A percentile compares a stretch with the other conserved stretches of the same genome.
Conservation (phyloP, 2,329 filamentous ascomycete genomes). For the Aureobasidium namibiae region DNA sequence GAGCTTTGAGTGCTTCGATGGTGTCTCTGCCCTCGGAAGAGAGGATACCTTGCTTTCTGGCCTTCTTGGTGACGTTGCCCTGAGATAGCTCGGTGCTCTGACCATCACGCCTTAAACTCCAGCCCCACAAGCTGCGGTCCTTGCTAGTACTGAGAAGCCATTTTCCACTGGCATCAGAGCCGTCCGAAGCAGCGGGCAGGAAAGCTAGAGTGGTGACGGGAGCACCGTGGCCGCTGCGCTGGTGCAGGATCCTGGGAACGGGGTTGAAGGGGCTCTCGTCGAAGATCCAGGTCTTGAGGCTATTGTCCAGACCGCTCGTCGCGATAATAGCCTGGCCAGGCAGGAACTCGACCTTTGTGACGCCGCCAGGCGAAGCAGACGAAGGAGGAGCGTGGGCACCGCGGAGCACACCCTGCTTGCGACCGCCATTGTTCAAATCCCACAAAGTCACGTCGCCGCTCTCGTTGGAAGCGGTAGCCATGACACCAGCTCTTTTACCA, state of each 20-base stretch:
- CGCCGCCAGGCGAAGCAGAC: conserved; percentile 66
- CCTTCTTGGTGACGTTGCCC: conserved; percentile 77
- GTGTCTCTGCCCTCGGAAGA: conserved; percentile 25
- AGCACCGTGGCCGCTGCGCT: conserved; percentile 79
- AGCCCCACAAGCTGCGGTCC: conserved; percentile 91
- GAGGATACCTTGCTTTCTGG: conserved; percentile 76
- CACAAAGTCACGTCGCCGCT: conserved; percentile 90
- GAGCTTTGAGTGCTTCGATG: conserved; percentile 67
- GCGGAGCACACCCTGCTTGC: conserved; percentile 76
- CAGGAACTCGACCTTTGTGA: conserved; percentile 84
- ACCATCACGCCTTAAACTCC: conserved; percentile 88
- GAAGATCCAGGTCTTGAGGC: conserved; percentile 92
- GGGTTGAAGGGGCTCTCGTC: conserved; percentile 86
- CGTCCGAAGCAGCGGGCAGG: conserved; percentile 80
- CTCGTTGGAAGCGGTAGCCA: conserved; percentile 75
- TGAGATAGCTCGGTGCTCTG: conserved; percentile 93
- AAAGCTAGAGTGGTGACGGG: conserved; percentile 78
- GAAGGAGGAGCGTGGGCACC: conserved; percentile 75
- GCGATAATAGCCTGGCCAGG: conserved; percentile 81
- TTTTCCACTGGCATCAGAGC: conserved; percentile 79
- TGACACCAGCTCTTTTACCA: conserved; percentile 76
- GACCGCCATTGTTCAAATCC: conserved; percentile 85
- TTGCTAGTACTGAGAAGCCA: conserved; percentile 86
- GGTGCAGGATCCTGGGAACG: conserved; percentile 75
- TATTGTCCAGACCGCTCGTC: conserved; percentile 87